phyloP scores from a whole-genome alignment of 768 basidiomycete species.

The Psilocybe cubensis region DNA sequence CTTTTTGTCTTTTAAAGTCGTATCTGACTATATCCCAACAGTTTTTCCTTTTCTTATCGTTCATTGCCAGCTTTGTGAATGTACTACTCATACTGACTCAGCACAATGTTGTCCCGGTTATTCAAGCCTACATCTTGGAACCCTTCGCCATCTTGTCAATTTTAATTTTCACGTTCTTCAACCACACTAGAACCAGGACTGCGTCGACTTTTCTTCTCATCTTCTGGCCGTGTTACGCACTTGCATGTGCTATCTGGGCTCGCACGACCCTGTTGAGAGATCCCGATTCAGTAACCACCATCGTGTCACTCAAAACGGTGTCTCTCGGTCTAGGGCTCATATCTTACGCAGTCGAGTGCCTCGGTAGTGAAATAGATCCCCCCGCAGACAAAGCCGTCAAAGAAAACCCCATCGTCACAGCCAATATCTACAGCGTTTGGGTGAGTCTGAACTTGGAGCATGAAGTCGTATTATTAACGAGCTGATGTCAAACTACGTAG shows the following conservation, averaged over 20 bases:
- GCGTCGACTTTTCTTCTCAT: constrained; percentile 77
- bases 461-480: background rate
- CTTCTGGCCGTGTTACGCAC: constrained; percentile 78
- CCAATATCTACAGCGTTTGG: constrained; percentile 83
- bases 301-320: constrained; percentile 49
- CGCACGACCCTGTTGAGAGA: constrained; percentile 52
- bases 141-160: constrained; percentile 53
- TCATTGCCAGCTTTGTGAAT: constrained; percentile 47
- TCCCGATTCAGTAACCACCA: constrained; percentile 31
- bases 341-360: constrained; percentile 67
- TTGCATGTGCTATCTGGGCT: constrained; percentile 54
- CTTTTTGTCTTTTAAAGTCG: background rate
- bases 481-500: constrained; percentile 29
- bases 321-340: constrained; percentile 49
- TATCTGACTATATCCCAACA: constrained; percentile 25
- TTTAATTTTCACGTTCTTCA: constrained; percentile 58
- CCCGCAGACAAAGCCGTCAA: constrained; percentile 37
- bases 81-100: constrained; percentile 40
- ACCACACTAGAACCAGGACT: constrained; percentile 70
- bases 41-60: constrained; percentile 52
- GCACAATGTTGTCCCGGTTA: constrained; percentile 43
- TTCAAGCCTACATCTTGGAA: constrained; percentile 60
- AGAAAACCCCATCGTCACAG: constrained; percentile 74
- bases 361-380: constrained; percentile 64
- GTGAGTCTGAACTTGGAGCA: constrained; percentile 30